Evolutionary conservation across 179 eudicot species (phyloP).

Genomic region (Silene coronaria): DNA sequence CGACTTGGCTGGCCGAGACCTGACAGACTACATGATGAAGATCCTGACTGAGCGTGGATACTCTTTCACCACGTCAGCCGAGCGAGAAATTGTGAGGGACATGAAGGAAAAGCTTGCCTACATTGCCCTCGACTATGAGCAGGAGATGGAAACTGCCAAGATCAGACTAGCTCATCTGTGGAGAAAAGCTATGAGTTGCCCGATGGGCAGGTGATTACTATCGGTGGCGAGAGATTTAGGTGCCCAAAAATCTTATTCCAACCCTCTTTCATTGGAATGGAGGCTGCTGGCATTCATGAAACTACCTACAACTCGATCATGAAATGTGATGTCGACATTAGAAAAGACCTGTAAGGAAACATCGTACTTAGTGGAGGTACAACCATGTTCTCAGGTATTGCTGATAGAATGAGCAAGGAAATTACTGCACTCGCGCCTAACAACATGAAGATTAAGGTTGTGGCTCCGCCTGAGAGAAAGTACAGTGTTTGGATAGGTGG

Average conservation of each 20-base stretch:
- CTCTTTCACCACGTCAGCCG: slow-evolving; percentile 38
- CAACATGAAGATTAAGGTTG: slow-evolving; percentile 41
- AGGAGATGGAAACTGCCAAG: slow-evolving; percentile 38
- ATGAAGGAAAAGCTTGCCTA: slow-evolving; percentile 34
- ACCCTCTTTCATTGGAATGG: slow-evolving; percentile 35
- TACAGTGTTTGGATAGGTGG: slow-evolving; percentile 43
- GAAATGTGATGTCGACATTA: slow-evolving; percentile 40
- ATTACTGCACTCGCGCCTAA: slow-evolving; percentile 40
- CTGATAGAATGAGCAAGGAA: slow-evolving; percentile 45
- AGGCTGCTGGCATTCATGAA: no score
- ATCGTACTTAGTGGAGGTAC: slow-evolving; percentile 41
- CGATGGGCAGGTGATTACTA: slow-evolving; percentile 38
- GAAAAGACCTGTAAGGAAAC: slow-evolving; percentile 38
- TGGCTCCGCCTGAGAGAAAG: slow-evolving; percentile 45
- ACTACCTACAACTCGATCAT: slow-evolving; percentile 38
- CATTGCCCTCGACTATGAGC: slow-evolving; percentile 35
- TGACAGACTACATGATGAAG: slow-evolving; percentile 38
- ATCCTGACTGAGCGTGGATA: slow-evolving; percentile 37
- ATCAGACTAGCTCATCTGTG: slow-evolving; percentile 35
- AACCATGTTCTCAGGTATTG: slow-evolving; percentile 41
- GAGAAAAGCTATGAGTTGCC: slow-evolving; percentile 38
- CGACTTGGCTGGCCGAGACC: slow-evolving; percentile 34
- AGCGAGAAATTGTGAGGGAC: slow-evolving; percentile 38
- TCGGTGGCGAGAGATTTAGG: slow-evolving; percentile 35
- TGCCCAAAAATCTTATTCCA: slow-evolving; percentile 35